These are phyloP conservation scores for Fusarium chuoi DNA, from an alignment of 2,329 filamentous ascomycete genomes.

Conservation along the genomic window DNA sequence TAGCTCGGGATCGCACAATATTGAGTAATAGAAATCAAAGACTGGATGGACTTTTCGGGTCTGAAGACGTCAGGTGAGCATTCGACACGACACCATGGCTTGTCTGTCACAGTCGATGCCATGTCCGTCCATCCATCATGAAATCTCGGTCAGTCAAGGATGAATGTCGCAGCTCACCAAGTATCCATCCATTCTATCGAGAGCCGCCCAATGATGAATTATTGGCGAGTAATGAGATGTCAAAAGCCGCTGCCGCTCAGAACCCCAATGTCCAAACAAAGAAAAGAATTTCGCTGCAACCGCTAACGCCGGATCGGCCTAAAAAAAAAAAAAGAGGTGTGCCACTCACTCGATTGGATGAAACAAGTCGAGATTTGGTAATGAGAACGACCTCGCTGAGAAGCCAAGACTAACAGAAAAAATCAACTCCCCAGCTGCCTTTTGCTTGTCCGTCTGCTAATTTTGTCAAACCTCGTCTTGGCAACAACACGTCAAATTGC, in stretches of 20 bases:
- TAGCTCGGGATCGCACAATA: constrained; percentile 49
- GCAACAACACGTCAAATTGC: constrained; percentile 22
- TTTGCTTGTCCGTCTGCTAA: constrained; percentile 15
- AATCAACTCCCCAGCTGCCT: constrained; percentile 8
- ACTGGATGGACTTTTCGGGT: constrained; percentile 51
- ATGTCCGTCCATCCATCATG: constrained; percentile 1
- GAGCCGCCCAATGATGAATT: constrained; percentile 28
- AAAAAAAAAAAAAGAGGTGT: constrained; percentile 24
- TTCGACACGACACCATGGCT: constrained; percentile 37
- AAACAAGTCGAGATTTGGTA: constrained; percentile 48
- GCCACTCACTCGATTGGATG: constrained; percentile 45
- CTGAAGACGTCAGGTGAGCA: constrained; percentile 44
- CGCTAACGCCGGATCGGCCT: constrained; percentile 39
- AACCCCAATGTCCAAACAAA: constrained; percentile 25
- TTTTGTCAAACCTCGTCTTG: constrained; percentile 24
- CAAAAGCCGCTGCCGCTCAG: constrained; percentile 27
- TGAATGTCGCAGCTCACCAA: background rate
- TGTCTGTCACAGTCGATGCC: background rate
- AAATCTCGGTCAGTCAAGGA: constrained; percentile 3
- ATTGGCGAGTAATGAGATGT: constrained; percentile 25
- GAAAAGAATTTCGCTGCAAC: constrained; percentile 28
- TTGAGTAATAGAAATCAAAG: constrained; percentile 62
- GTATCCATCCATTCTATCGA: background rate
- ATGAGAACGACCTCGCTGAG: constrained; percentile 48
- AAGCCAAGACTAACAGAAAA: constrained; percentile 38